A percentile compares a stretch with the other conserved stretches of the same genome.
phyloP scores from a whole-genome alignment of 208 protist species.

The Eutreptiella sp. region DNA sequence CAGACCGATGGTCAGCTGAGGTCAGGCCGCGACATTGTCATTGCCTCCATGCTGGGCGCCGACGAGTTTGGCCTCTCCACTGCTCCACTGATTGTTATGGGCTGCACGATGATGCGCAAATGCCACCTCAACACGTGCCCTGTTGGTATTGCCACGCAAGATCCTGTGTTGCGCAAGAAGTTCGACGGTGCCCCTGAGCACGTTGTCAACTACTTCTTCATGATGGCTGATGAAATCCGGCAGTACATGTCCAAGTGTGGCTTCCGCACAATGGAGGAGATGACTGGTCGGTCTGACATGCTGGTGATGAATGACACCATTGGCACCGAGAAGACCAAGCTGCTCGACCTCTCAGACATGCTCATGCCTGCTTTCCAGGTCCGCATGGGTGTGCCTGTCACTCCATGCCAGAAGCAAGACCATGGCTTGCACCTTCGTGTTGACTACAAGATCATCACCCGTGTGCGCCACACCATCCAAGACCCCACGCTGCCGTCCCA shows the following conservation, averaged over 20 bases:
- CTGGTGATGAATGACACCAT: constrained; percentile 30
- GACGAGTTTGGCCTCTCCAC: constrained; percentile 75
- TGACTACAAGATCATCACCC: constrained; percentile 35
- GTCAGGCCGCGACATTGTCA: constrained; percentile 65
- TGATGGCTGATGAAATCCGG: constrained; percentile 58
- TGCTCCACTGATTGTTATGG: constrained; percentile 61
- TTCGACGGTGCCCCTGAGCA: constrained; percentile 65
- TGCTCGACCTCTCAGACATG: constrained; percentile 35
- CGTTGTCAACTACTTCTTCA: constrained; percentile 71
- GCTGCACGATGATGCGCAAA: constrained; percentile 79
- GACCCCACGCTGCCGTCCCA: too few relatives aligned
- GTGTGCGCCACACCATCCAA: too few relatives aligned
- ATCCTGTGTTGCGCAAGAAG: constrained; percentile 58
- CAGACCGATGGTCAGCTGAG: constrained; percentile 51
- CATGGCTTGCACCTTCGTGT: constrained; percentile 22
- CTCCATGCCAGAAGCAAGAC: constrained; percentile 14
- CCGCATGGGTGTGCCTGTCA: background rate
- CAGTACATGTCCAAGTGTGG: constrained; percentile 56
- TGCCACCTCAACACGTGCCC: constrained; percentile 82
- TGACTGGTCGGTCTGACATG: constrained; percentile 47
- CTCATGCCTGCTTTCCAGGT: constrained; percentile 27
- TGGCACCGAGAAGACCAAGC: constrained; percentile 11
- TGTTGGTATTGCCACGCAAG: constrained; percentile 74
- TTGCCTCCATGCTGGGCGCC: constrained; percentile 60
- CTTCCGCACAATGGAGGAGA: constrained; percentile 51